Percentiles rank a stretch among this genome's conserved stretches.
These are phyloP conservation scores for Kurtzmaniella fragi DNA, from an alignment of 805 yeast species.

Conservation along the genomic window DNA sequence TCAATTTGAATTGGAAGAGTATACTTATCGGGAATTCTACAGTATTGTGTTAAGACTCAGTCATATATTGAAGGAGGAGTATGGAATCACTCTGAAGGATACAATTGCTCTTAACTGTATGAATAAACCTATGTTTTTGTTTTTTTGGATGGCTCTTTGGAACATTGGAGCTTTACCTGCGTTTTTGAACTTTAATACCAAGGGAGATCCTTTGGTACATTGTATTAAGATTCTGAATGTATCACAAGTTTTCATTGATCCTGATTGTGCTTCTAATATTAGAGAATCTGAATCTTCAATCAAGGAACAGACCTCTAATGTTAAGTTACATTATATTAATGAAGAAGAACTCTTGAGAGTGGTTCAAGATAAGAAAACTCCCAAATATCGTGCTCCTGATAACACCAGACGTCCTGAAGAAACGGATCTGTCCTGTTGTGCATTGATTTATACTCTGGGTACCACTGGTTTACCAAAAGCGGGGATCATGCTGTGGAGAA, in stretches of 20 bases:
- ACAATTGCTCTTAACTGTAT: constrained; percentile 71
- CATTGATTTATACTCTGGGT: constrained; percentile 85
- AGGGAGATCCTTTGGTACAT: constrained; percentile 71
- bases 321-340: constrained; percentile 43
- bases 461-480: constrained; percentile 95
- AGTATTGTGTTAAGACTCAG: constrained; percentile 64
- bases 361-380: constrained; percentile 33
- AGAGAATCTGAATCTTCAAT: constrained; percentile 42
- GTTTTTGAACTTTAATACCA: constrained; percentile 74
- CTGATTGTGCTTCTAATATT: constrained; percentile 54
- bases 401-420: constrained; percentile 53
- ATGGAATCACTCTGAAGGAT: constrained; percentile 61
- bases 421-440: constrained; percentile 57
- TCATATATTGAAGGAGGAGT: constrained; percentile 55
- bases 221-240: constrained; percentile 69
- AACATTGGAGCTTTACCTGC: constrained; percentile 88
- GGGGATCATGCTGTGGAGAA: constrained; percentile 90
- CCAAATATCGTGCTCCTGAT: constrained; percentile 52
- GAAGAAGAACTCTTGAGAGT: constrained; percentile 46
- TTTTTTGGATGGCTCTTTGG: constrained; percentile 85
- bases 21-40: constrained; percentile 66
- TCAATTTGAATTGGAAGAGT: constrained; percentile 55
- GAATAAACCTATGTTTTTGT: constrained; percentile 76
- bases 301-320: constrained; percentile 29
- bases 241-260: constrained; percentile 66